Base-by-base conservation (phyloP, 306 rosid genomes). In the Betula pendula region DNA sequence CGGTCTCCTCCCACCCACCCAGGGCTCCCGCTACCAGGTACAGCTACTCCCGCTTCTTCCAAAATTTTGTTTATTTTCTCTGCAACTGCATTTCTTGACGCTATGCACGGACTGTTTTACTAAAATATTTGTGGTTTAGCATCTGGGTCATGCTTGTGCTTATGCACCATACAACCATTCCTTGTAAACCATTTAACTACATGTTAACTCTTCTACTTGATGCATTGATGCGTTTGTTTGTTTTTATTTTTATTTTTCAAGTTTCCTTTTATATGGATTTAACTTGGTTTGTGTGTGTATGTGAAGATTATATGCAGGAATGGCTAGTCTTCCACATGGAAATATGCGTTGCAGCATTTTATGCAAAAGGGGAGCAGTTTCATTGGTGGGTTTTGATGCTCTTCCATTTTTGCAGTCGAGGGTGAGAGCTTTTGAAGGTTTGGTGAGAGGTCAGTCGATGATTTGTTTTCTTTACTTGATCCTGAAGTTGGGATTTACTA, bases 361-460 rank as follows among this genome's bases (percentile, higher is more conserved):
- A 65, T 52, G 74, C 48, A 83, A 74, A 78, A 81, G 80, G 24
- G 74, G 82, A 48, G 77, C 83, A 12, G 75, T 55, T 72, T 76
- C 86, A n/a, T 47, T 68, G 45, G 33, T 52, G 78, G 87, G 83
- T 40, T 69, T 81, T 71, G 79, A 88, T 44, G 79, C 90, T 84
- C 75, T 84, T 75, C 88, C 97, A 72, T 75, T 58, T 74, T 68
- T 81, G 55, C 86, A 71, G 10, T 67, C 75, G 19, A 69, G 68
- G 84, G 75, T 50, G 51, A 71, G 80, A 73, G 77, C 78, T 72
- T 83, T 51, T 75, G 75, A 56, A 68, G 73, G 83, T 80, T 86
- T 73, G 53, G 79, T 47, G 33, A 75, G 80, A 85, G 97, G 97
- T 92, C 62, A 73, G 87, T 83, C 58, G 45, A 66, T 71, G 12